phyloP scores from a whole-genome alignment of 805 yeast genomes.

The Maudiozyma saulgeensis region DNA sequence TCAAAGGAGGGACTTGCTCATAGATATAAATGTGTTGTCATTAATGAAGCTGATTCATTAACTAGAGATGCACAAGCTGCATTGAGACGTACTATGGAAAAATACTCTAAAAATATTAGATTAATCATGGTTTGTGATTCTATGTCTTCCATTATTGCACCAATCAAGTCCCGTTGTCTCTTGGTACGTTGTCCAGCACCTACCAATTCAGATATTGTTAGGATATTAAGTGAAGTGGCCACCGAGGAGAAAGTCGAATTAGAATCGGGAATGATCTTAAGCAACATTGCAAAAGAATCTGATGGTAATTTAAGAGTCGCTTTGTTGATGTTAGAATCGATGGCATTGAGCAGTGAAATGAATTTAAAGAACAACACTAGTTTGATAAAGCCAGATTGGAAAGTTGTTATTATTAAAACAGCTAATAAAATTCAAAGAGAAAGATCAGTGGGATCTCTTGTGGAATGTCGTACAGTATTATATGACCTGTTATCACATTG shows the following conservation, averaged over 20 bases:
- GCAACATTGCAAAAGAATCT: conserved; percentile 43
- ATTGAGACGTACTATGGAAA: conserved; percentile 90
- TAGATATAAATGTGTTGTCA: conserved; percentile 70
- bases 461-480: conserved; percentile 53
- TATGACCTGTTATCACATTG: conserved; percentile 89
- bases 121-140: conserved; percentile 79
- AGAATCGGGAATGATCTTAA: conserved; percentile 37
- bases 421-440: conserved; percentile 51
- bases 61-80: conserved; percentile 96
- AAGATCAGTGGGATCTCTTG: conserved; percentile 48
- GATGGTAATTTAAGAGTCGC: conserved; percentile 73
- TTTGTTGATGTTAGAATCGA: conserved; percentile 70
- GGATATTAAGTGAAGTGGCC: conserved; percentile 48
- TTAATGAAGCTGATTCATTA: conserved; percentile 84
- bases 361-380: conserved; percentile 38
- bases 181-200: conserved; percentile 87
- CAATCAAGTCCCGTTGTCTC: conserved; percentile 87
- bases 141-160: conserved; percentile 84
- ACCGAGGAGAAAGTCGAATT: conserved; percentile 40
- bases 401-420: conserved; percentile 58
- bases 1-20: conserved; percentile 36
- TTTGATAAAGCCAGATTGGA: conserved; percentile 80
- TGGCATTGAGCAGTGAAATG: conserved; percentile 57
- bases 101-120: conserved; percentile 79
- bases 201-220: conserved; percentile 42